Evolutionary conservation across 2,329 filamentous ascomycete species (phyloP), one percentile per base, ranked within the genome.

Genomic region (Pyrenochaeta sp.): DNA sequence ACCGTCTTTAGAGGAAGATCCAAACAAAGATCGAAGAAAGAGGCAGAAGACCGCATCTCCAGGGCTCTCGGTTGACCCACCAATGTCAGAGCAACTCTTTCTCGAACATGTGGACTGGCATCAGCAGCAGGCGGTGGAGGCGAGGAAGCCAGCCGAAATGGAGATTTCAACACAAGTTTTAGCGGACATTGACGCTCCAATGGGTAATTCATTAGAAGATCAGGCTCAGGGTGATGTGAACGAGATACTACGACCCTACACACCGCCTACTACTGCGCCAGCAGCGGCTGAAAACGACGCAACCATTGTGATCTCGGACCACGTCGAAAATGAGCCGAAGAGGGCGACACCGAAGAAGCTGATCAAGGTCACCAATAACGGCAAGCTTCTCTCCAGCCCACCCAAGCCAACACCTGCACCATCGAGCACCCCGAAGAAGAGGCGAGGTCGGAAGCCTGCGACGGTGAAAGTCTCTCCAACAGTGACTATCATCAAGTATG

Each of bases 401-500:
- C 74, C 74, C 7, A 72, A 71, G 31, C 39, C 48, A 37, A 54
- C 49, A 9, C 43, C 50, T 15, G 64, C 68, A 10, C 42, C 50
- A 10, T 27, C 61, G 12, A 45, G 30, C 3, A 57, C 59, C 7
- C 63, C 89, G 84, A 89, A 86, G 61, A 65, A 58, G 50, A 63
- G 56, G 54, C 51, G 61, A 40, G 64, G 53, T 15, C 59, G 66
- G 30, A 63, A 60, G 40, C 54, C 61, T 5, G 40, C 62, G 6
- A 69, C 68, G 45, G 49, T 57, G 7, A 64, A 68, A 27, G 33
- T 68, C 2, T 74, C 63, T 67, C 71, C 63, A 57, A 72, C 57
- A 17, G 64, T 90, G 4, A 81, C 87, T 2, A 75, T 77, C 11
- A 80, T 92, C 29, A 80, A 76, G 55, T 94, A 94, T 66, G 85